Evolutionary conservation across 306 rosid genomes (phyloP), one percentile per base, ranked within the genome.

Genomic region (Vigna trinervia): DNA sequence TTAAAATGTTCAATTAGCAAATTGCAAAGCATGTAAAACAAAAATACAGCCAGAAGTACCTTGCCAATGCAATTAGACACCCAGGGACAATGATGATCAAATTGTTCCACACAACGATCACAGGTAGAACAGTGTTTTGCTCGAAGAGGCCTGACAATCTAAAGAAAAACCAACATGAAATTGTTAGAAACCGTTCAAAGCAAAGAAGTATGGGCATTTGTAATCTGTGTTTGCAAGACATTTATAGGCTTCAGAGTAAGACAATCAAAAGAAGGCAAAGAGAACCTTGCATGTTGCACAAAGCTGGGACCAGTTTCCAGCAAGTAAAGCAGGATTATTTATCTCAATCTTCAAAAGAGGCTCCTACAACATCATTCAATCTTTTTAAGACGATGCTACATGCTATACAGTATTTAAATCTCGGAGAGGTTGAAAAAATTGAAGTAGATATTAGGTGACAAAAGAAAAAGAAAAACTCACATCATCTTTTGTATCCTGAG

Each of bases 61-160:
- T 95, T 95, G 88, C 99, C 99, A 46, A 95, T 91, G 86, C 99
- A 96, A 87, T 96, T 96, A 81, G 99, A 96, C 68, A 96, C 99
- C 99, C 99, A 96, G 17, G 99, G 99, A 83, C 99, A 96, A 81
- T 96, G 99, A 84, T 92, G 99, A 74, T 96, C 99, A 83, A 96
- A 96, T 79, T 96, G 99, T 78, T 96, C 99, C 71, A 96, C 96
- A 80, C 99, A 96, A 62, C 94, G 96, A 82, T 92, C 85, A 70
- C 99, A 96, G 22, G 92, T 89, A 70, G 98, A 91, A 81, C 99
- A 96, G 72, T 96, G 99, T 88, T 96, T 96, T 56, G 99, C 99
- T 36, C 99, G 99, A 76, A 91, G 98, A 69, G 99, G 99, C 85
- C 97, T 90, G 86, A 96, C 99, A 90, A 96, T 96, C 99, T 96